Evolutionary conservation across 169 alveolate species (phyloP).

Genomic region (Perkinsus chesapeaki): DNA sequence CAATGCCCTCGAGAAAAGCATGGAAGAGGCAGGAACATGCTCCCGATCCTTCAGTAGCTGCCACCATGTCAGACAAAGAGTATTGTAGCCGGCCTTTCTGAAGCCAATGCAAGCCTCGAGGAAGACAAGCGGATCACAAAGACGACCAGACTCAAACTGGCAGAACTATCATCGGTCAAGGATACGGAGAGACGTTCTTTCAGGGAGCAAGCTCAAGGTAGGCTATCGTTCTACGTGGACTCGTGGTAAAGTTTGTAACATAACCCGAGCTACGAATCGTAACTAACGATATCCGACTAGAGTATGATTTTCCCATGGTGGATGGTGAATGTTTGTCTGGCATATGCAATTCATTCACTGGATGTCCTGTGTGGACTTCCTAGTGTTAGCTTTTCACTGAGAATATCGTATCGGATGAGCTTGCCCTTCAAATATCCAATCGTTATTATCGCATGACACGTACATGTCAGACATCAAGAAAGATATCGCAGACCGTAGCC

Average conservation of each 20-base stretch:
- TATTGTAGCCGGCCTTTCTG: neutral
- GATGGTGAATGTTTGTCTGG: too few relatives aligned
- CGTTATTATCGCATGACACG: neutral
- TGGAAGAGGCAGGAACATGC: neutral
- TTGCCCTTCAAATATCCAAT: too few relatives aligned
- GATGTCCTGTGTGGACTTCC: too few relatives aligned
- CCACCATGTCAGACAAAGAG: neutral
- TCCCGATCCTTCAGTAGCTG: neutral
- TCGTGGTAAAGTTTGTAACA: too few relatives aligned
- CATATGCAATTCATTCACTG: too few relatives aligned
- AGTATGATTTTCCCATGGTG: too few relatives aligned
- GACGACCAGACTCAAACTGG: neutral
- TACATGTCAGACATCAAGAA: neutral
- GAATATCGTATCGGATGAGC: too few relatives aligned
- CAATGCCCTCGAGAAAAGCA: neutral
- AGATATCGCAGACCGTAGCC: neutral
- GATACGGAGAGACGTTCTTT: neutral
- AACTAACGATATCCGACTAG: too few relatives aligned
- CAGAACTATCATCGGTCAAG: neutral
- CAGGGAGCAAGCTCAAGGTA: neutral
- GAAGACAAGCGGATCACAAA: neutral
- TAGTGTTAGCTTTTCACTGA: too few relatives aligned
- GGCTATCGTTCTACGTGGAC: too few relatives aligned
- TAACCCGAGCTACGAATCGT: too few relatives aligned
- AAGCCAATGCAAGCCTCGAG: neutral